A percentile compares a stretch with the other conserved stretches of the same genome.
These are phyloP conservation scores for Paraphoma chrysanthemicola DNA, from an alignment of 2,329 filamentous ascomycete genomes.

Conservation along the genomic window DNA sequence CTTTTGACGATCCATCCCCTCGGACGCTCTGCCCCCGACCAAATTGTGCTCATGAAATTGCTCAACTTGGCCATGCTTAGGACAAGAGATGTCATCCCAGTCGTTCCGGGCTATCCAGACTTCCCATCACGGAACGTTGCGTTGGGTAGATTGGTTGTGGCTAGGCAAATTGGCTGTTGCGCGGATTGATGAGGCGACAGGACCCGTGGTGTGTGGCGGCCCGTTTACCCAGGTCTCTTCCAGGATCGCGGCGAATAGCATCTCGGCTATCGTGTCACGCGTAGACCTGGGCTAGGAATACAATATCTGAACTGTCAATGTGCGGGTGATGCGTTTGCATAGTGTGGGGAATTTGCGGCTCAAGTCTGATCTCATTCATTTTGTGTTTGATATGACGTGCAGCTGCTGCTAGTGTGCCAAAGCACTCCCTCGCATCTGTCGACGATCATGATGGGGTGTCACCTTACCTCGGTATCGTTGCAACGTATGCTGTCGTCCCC, in stretches of 20 bases:
- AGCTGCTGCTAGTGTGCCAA: not conserved
- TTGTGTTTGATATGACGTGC: not conserved
- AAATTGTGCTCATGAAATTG: constrained; percentile 20
- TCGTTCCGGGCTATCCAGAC: not conserved
- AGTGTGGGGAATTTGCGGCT: constrained; percentile 20
- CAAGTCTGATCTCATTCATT: constrained; percentile 1
- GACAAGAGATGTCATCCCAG: constrained; percentile 7
- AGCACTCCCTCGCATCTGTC: not conserved
- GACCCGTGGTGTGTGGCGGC: constrained; percentile 35
- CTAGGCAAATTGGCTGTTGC: constrained; percentile 30
- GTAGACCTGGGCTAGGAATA: constrained; percentile 11
- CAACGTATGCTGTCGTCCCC: not conserved
- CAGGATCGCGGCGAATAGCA: constrained; percentile 32
- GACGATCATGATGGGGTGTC: constrained; percentile 3
- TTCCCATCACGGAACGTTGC: constrained; percentile 9
- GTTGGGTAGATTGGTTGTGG: constrained; percentile 6
- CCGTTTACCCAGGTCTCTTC: constrained; percentile 38
- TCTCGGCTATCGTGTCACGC: constrained; percentile 16
- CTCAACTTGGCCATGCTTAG: constrained; percentile 26
- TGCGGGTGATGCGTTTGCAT: constrained; percentile 3
- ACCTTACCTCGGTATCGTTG: not conserved
- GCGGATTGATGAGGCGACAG: constrained; percentile 34
- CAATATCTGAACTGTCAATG: constrained; percentile 18
- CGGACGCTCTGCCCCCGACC: constrained; percentile 9
- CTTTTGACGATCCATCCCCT: not conserved